Percentiles rank a stretch among this genome's conserved stretches.
Evolutionary conservation across 306 rosid genomes (phyloP).

Genomic region (Sphenostylis stenocarpa): DNA sequence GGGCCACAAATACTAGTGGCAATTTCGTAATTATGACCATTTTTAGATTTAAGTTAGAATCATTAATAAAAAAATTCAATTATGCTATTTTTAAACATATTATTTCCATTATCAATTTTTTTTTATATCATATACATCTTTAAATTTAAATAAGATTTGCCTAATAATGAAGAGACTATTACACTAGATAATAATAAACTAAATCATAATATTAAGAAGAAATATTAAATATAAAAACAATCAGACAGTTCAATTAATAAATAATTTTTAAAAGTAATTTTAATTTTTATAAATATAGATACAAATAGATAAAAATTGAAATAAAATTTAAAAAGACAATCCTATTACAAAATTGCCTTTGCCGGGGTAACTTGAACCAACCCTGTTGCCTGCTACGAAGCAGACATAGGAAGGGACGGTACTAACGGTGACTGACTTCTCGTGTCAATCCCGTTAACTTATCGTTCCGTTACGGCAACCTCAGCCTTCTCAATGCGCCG

Average conservation of each 20-base stretch:
- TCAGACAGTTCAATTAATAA: too few relatives aligned
- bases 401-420: conserved; percentile 60
- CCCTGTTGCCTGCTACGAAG: conserved; percentile 82
- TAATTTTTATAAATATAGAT: neutral
- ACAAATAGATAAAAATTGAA: too few relatives aligned
- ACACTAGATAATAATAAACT: too few relatives aligned
- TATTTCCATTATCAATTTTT: neutral
- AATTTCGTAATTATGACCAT: neutral
- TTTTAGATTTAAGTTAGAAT: neutral
- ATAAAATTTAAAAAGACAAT: neutral
- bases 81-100: neutral
- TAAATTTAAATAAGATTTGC: neutral
- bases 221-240: too few relatives aligned
- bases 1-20: neutral
- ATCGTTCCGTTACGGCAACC: conserved; percentile 37
- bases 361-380: conserved; percentile 74
- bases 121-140: neutral
- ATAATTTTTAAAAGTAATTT: too few relatives aligned
- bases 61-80: too few relatives aligned
- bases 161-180: too few relatives aligned
- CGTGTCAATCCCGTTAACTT: neutral
- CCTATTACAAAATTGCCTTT: conserved; percentile 20
- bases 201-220: too few relatives aligned
- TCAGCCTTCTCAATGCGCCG: conserved; percentile 38
- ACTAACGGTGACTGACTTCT: conserved; percentile 38